Base-by-base conservation (phyloP, 192 early-diverging fungal species). In the Coemansia sp. region DNA sequence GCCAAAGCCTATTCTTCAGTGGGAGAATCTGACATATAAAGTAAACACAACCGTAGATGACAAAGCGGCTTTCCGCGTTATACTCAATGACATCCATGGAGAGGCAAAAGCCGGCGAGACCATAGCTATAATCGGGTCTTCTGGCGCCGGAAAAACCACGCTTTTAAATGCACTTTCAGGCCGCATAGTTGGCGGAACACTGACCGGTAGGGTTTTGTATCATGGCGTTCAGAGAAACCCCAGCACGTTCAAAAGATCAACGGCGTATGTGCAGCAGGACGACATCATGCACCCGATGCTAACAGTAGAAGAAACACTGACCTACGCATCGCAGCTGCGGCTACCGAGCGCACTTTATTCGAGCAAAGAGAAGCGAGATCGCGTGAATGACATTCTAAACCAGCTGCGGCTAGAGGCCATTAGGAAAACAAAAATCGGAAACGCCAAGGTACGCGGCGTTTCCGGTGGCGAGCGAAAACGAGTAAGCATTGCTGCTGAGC, bases 41-140 rank as follows among this genome's bases (percentile, higher is more conserved):
- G 72, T 81, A 4, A 65, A 69, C 3, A 62, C 72, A 6, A 64
- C 48, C 42, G 30, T 24, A 6, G 62, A 50, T 16, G 64, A 65
- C 6, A 58, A 7, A 1, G 24, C 53, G 8, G 49, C 46, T 11
- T 60, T 50, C 2, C 64, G 68, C 6, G 50, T 66, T 0, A 65
- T 97, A 30, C 73, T 97, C 27, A 70, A 83, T 48, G 74, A 82
- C 1, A 84, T 95, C 19, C 85, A 77, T 2, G 93, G 93, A 6
- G 67, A 84, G 16, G 84, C 91, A 25, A 72, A 75, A 19, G 77
- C 89, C 7, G 90, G 90, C 29, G 84, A 90, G 32, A 80, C 90
- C 45, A 80, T 91, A 50, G 93, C 91, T 1, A 90, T 98, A 16
- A 96, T 97, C 84, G 96, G 95, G 6, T 92, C 92, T 0, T 90